Conservation (phyloP, 768 basidiomycete genomes). For the Boletus rex-veris region DNA sequence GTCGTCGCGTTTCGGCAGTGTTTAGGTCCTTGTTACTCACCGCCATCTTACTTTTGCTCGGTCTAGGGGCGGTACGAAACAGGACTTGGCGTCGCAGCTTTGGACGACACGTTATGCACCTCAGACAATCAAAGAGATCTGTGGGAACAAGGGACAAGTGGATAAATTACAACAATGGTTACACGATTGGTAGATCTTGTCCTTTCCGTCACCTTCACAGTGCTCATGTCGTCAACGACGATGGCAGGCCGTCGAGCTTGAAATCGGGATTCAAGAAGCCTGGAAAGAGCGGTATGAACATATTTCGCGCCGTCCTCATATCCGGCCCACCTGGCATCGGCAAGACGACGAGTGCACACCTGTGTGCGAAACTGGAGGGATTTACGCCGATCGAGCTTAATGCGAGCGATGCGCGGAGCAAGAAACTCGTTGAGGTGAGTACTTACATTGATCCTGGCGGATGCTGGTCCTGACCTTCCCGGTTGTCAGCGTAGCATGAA, state of each 20-base stretch:
- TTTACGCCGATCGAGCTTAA: slow-evolving; percentile 95
- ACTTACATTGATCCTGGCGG: background rate
- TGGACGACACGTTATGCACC: slow-evolving; percentile 98
- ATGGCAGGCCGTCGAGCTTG: slow-evolving; percentile 63
- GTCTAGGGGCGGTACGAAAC: slow-evolving; percentile 24
- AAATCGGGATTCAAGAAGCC: slow-evolving; percentile 88
- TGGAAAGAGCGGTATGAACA: slow-evolving; percentile 85
- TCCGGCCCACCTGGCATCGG: slow-evolving; percentile 96
- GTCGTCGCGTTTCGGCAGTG: too few species aligned
- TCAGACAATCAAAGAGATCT: slow-evolving; percentile 80
- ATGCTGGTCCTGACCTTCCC: background rate
- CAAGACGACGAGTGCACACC: slow-evolving; percentile 94
- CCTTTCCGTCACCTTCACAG: background rate
- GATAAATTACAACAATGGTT: slow-evolving; percentile 90
- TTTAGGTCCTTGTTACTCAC: too few species aligned
- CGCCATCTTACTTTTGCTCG: background rate
- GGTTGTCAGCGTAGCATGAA: slow-evolving; percentile 75
- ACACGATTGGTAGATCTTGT: slow-evolving; percentile 65
- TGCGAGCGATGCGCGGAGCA: slow-evolving; percentile 92
- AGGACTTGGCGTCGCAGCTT: slow-evolving; percentile 60
- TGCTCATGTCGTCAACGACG: background rate
- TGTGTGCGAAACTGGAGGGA: slow-evolving; percentile 86
- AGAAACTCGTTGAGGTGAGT: slow-evolving; percentile 91
- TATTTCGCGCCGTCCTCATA: slow-evolving; percentile 83
- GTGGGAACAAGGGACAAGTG: slow-evolving; percentile 90